Base-by-base conservation (phyloP, 2,329 filamentous ascomycete species). In the Epichloe gansuensis region DNA sequence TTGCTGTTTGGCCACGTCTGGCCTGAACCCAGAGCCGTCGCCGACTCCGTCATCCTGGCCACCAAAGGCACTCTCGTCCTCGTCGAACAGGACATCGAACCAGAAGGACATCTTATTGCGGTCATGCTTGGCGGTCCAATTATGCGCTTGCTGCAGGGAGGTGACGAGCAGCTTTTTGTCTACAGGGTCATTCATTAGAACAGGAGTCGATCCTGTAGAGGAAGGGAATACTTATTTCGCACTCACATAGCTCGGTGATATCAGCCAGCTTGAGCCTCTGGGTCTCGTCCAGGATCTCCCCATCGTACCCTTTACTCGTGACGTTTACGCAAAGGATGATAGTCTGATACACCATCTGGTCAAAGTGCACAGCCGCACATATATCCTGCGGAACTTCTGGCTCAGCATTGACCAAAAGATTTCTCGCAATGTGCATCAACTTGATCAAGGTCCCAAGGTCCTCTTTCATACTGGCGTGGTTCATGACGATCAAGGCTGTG, bases 51-150 rank as follows among this genome's bases (percentile, higher is more conserved):
- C 77, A 39, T 79, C 74, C 2, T 74, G 71, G 45, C 71, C 71
- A 8, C 71, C 71, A 34, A 71, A 65, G 3, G 66, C 68, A 6
- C 69, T 70, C 34, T 75, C 73, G 34, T 80, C 73, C 36, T 80
- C 78, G 51, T 84, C 80, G 51, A 83, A 83, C 7, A 85, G 66
- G 31, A 84, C 78, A 51, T 81, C 78, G 52, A 77, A 78, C 81
- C 81, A 85, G 54, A 85, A 84, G 0, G 77, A 74, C 79, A 84
- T 84, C 62, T 85, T 85, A 64, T 84, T 84, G 38, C 81, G 71
- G 59, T 84, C 81, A 58, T 84, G 81, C 55, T 82, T 82, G 52
- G 81, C 80, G 1, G 80, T 82, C 80, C 81, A 84, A 62, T 85
- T 85, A 57, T 84, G 81, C 2, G 80, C 77, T 62, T 84, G 80